Base-by-base conservation (phyloP, 345 rosid species). In the Kandelia obovata region DNA sequence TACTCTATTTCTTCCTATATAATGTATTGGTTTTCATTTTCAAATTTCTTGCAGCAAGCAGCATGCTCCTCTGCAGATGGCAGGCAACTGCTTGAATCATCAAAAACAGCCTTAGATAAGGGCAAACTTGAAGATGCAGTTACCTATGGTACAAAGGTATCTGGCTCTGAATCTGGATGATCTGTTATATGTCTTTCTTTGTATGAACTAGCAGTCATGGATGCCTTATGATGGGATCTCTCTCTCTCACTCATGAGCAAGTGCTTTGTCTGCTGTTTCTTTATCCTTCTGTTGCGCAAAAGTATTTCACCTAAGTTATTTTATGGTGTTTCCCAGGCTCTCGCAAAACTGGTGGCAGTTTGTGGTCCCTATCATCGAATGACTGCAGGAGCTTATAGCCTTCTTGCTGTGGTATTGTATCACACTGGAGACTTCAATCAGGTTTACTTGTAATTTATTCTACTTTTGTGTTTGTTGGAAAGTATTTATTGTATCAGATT, bases 111-210 rank as follows among this genome's bases (percentile, higher is more conserved):
- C 71, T 81, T 92, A 68, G 99, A 95, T 77, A 95, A 95, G 76
- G 99, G 99, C 73, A 95, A 95, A 81, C 99, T 95, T 72, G 99
- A 92, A 86, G 99, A 95, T 83, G 97, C 99, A 63, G 99, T 95
- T 49, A 85, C 92, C 58, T 90, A 84, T 77, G 99, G 99, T 77
- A 86, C 97, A 70, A 92, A 90, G 93, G 99, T 95, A 79, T 77
- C 59, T 62, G 32, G 13, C 64, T 63, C 53, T 25, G 55, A 56
- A 47, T 63, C 51, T 25, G 53, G 51, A 47, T 63, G 39, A 56
- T 52, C 62, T 73, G 57, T 70, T 70, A 19, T 15, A 49, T 35
- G 35, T 61, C 67, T 35, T 69, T 37, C 66, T 67, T 15, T 15
- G 20, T 59, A 60, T 64, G n/a, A 63, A 52, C 61, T 76, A 55